Conservation (phyloP, 306 rosid genomes). For the Prunus mira region DNA sequence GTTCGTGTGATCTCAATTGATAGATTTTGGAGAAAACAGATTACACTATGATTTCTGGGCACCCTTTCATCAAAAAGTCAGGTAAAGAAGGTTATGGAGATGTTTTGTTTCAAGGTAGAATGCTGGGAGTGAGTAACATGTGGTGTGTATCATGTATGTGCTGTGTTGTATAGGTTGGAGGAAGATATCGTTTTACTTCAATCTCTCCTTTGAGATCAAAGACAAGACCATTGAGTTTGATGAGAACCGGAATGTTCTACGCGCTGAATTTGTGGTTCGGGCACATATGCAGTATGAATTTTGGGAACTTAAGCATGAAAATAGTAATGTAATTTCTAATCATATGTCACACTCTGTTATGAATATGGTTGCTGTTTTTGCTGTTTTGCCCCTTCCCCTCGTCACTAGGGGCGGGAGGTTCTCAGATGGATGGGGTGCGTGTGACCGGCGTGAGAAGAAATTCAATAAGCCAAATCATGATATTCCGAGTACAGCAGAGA, state of each 20-base stretch:
- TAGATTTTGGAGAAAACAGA: conserved; percentile 89
- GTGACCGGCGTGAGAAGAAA: conserved; percentile 89
- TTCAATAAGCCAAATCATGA: conserved; percentile 87
- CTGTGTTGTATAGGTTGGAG: conserved; percentile 74
- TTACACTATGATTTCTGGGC: conserved; percentile 66
- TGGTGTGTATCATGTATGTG: not conserved
- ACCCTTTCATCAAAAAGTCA: conserved; percentile 78
- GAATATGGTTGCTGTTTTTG: conserved; percentile 2
- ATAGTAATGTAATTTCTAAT: not conserved
- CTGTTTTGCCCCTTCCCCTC: not conserved
- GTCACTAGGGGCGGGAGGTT: conserved; percentile 79
- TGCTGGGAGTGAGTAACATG: conserved; percentile 11
- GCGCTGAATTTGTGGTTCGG: conserved; percentile 90
- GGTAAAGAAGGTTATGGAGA: conserved; percentile 33
- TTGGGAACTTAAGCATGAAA: conserved; percentile 16
- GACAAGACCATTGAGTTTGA: conserved; percentile 89
- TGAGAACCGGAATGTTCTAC: conserved; percentile 72
- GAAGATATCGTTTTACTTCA: conserved; percentile 91
- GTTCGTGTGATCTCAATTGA: conserved; percentile 20
- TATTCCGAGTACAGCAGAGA: conserved; percentile 91
- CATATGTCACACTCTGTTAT: not conserved
- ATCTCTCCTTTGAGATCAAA: conserved; percentile 86
- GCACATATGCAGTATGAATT: conserved; percentile 89
- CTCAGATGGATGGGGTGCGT: conserved; percentile 99
- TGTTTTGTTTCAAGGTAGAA: conserved; percentile 11